Evolutionary conservation across 148 eudicot species (phyloP), one percentile per base, ranked within the genome.

Genomic region (Diospyros kaki): DNA sequence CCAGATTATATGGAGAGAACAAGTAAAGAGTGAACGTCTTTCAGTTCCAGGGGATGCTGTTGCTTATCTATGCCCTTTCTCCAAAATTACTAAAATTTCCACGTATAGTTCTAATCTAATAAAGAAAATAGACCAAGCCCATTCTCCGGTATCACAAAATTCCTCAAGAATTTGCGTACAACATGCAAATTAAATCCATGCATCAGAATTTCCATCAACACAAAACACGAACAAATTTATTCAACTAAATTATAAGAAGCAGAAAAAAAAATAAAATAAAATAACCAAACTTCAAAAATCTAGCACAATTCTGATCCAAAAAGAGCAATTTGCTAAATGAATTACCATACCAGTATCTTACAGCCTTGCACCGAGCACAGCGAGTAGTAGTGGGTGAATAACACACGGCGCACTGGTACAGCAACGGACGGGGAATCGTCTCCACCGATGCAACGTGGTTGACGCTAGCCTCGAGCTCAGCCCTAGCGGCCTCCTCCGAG

Each of bases 351-450:
- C 98, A 93, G 76, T 93, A 93, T 60, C 84, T 75, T 64, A 89
- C 91, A 11, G 90, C 75, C 80, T 91, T 93, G 85, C 98, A 93
- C 82, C 83, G 80, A 60, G 86, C 58, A 48, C 98, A 93, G 2
- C 93, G 88, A 51, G 82, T 84, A 1, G 83, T 76, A 3, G 96
- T 85, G 1, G 92, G 91, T 12, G 79, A 28, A 18, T 41, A 81
- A 74, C 98, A 93, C 52, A 89, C 86, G 38, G 88, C 89, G 69
- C 98, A 93, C 68, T 78, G 74, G 45, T 86, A 86, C 67, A 69
- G 88, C 44, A 68, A 60, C 12, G 76, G 66, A 74, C 67, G 64
- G 5, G 74, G 28, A 55, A 72, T 1, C 64, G 71, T 3, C 58
- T 18, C 59, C 11, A 76, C 3, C 14, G 69, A 51, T 63, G 71